Conservation (phyloP, 2,329 filamentous ascomycete genomes). For the Aspergillus sp. region DNA sequence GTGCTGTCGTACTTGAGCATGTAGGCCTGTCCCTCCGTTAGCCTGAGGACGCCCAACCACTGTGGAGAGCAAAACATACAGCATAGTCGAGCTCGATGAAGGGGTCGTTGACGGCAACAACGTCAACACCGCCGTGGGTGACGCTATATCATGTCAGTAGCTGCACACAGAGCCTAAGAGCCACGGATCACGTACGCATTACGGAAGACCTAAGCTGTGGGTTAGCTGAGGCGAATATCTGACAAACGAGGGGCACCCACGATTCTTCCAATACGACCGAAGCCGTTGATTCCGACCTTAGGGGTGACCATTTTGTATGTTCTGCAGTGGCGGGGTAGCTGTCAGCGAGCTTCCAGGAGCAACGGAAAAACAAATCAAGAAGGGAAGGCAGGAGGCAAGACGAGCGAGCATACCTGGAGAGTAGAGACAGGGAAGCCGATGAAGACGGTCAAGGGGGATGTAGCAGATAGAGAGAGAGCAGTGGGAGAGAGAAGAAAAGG, state of each 20-base stretch:
- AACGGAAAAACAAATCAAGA: constrained; percentile 3
- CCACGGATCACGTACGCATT: constrained; percentile 59
- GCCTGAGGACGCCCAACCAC: no score
- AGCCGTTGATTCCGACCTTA: constrained; percentile 92
- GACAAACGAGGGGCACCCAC: constrained; percentile 30
- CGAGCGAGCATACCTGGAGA: background rate
- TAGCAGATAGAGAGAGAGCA: constrained; percentile 2
- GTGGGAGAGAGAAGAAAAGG: constrained; percentile 6
- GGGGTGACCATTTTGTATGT: constrained; percentile 25
- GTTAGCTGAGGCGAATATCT: constrained; percentile 15
- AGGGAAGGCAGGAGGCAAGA: background rate
- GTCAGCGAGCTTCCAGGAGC: constrained; percentile 16
- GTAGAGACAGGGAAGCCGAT: constrained; percentile 1
- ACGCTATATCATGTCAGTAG: constrained; percentile 41
- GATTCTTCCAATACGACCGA: constrained; percentile 98
- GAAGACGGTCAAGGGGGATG: no score
- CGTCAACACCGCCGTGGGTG: constrained; percentile 78
- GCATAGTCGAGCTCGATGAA: constrained; percentile 98
- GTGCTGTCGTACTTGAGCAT: constrained; percentile 99
- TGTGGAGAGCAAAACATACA: no score
- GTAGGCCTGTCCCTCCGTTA: no score
- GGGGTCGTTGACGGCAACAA: constrained; percentile 97
- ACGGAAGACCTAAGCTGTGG: constrained; percentile 63
- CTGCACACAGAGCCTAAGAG: no score
- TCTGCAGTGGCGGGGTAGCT: constrained; percentile 19